Evolutionary conservation across 768 basidiomycete genomes (phyloP).

Genomic region (Rhodotorula babjevae): DNA sequence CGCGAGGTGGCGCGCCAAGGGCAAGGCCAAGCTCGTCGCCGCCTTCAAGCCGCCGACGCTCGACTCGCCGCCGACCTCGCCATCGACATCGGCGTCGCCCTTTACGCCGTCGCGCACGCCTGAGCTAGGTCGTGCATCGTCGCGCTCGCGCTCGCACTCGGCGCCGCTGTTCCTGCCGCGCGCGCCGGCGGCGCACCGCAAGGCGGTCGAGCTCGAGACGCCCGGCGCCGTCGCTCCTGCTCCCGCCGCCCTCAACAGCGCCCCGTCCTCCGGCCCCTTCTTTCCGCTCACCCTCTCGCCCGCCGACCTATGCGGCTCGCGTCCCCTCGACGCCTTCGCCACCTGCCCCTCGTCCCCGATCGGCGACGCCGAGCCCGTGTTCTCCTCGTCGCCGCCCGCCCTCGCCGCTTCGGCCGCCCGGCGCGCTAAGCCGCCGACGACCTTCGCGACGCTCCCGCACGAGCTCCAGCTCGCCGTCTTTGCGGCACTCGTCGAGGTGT

Average conservation of each 20-base stretch:
- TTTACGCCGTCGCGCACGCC: background rate
- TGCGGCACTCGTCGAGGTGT: slow-evolving; percentile 26
- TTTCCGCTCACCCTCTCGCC: background rate
- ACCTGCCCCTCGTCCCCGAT: background rate
- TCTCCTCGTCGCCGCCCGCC: background rate
- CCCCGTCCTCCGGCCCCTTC: background rate
- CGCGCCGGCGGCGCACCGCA: background rate
- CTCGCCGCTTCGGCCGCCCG: background rate
- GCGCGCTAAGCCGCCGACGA: background rate
- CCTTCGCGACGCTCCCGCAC: slow-evolving; percentile 37
- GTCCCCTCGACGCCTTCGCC: background rate
- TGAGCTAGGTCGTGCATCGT: background rate
- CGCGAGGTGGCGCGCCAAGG: background rate
- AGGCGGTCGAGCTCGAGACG: fast-evolving
- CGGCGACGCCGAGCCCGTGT: background rate
- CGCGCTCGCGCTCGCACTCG: slow-evolving; percentile 5
- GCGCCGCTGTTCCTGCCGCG: slow-evolving; percentile 2
- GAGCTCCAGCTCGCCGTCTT: slow-evolving; percentile 41
- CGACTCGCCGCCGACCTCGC: background rate
- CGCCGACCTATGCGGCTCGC: background rate
- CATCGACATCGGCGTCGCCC: background rate
- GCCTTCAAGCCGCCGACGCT: background rate
- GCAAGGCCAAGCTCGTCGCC: slow-evolving; percentile 6
- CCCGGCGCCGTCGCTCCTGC: too few relatives aligned
- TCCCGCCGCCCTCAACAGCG: background rate